These are phyloP conservation scores for Cicer chorassanicum DNA, from an alignment of 306 rosid genomes.

Conservation along the genomic window DNA sequence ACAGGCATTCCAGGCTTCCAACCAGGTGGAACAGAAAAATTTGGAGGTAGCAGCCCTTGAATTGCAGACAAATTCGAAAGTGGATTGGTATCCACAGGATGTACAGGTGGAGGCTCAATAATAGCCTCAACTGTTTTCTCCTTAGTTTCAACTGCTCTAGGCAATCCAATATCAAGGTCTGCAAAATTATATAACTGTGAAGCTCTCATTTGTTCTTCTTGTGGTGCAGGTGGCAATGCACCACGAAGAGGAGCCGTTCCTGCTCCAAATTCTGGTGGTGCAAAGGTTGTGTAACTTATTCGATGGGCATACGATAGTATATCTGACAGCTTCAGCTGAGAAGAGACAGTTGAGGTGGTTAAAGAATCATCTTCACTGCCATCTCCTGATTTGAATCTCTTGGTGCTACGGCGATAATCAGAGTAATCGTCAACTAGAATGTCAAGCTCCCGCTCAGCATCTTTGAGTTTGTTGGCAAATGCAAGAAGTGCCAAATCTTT, in stretches of 20 bases:
- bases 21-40: slow-evolving; percentile 77
- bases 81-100: slow-evolving; percentile 51
- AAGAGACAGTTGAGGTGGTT: slow-evolving; percentile 65
- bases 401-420: slow-evolving; percentile 63
- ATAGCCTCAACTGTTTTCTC: slow-evolving; percentile 75
- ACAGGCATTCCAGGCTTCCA: slow-evolving; percentile 99
- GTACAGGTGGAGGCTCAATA: slow-evolving; percentile 62
- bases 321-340: slow-evolving; percentile 67
- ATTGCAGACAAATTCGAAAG: slow-evolving; percentile 62
- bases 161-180: slow-evolving; percentile 85
- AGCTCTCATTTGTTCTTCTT: slow-evolving; percentile 95
- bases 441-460: slow-evolving; percentile 82
- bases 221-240: slow-evolving; percentile 95
- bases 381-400: slow-evolving; percentile 55
- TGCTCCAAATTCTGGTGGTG: slow-evolving; percentile 94
- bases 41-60: slow-evolving; percentile 78
- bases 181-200: slow-evolving; percentile 88
- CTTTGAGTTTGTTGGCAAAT: slow-evolving; percentile 80
- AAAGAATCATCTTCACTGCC: slow-evolving; percentile 56
- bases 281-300: slow-evolving; percentile 94
- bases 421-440: slow-evolving; percentile 83
- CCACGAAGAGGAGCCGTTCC: slow-evolving; percentile 84
- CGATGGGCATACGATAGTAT: slow-evolving; percentile 82
- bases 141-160: slow-evolving; percentile 60
- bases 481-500: slow-evolving; percentile 70